Percentiles rank a stretch among this genome's conserved stretches.
Conservation (phyloP, 148 eudicot species). For the Amaranthus cruentus region DNA sequence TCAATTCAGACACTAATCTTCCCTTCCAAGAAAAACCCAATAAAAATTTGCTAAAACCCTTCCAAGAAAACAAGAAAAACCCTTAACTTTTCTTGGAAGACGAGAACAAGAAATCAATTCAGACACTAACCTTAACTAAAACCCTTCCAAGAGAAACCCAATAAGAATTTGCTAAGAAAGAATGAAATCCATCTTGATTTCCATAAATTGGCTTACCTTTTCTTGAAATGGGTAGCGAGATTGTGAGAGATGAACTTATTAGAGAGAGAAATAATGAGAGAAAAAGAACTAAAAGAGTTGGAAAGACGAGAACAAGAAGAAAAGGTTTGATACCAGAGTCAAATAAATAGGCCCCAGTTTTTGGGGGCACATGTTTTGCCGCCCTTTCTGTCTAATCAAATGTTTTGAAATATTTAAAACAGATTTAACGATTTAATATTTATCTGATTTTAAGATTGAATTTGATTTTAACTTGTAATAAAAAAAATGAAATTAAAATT, state of each 20-base stretch:
- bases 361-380: slow-evolving; percentile 35
- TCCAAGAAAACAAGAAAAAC: too few species aligned
- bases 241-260: background rate
- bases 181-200: background rate
- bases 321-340: background rate
- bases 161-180: background rate
- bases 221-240: background rate
- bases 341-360: background rate
- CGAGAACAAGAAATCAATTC: too few species aligned
- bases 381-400: slow-evolving; percentile 16
- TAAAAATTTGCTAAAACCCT: background rate
- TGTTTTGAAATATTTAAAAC: too few species aligned
- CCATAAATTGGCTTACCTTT: background rate
- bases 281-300: background rate
- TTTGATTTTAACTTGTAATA: too few species aligned
- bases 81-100: too few species aligned
- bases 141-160: background rate
- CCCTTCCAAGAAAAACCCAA: background rate
- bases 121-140: too few species aligned
- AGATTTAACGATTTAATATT: too few species aligned
- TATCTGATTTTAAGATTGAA: too few species aligned
- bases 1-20: too few species aligned
- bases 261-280: background rate
- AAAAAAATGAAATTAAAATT: too few species aligned
- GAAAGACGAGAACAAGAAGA: background rate